phyloP scores from a whole-genome alignment of 306 rosid genomes.

The Citrullus amarus region DNA sequence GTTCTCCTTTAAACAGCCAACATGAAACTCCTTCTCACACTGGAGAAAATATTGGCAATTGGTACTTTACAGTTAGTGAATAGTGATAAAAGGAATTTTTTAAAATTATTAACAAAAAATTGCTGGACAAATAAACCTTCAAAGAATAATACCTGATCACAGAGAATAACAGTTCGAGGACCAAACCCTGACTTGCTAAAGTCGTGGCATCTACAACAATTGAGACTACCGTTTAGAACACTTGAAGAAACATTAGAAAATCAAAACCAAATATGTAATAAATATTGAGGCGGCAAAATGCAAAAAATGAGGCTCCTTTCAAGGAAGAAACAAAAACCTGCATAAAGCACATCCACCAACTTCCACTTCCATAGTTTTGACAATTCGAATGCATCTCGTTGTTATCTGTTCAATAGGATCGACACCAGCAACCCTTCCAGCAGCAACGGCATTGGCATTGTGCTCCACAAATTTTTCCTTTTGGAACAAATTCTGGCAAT shows the following conservation, averaged over 20 bases:
- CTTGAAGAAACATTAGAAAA: not conserved
- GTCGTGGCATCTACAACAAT: slow-evolving; percentile 36
- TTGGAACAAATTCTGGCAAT: slow-evolving; percentile 53
- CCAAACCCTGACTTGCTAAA: slow-evolving; percentile 47
- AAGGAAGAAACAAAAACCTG: slow-evolving; percentile 32
- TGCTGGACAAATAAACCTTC: not conserved
- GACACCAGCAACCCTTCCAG: slow-evolving; percentile 54
- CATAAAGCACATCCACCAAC: slow-evolving; percentile 65
- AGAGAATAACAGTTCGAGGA: slow-evolving; percentile 56
- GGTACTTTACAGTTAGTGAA: not conserved
- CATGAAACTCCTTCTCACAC: slow-evolving; percentile 82
- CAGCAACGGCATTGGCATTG: slow-evolving; percentile 62
- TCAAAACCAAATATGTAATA: not conserved
- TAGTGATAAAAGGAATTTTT: not conserved
- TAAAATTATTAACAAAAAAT: not conserved
- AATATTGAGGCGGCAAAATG: not conserved
- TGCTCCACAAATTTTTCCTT: slow-evolving; percentile 49
- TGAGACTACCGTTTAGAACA: not conserved
- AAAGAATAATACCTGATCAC: slow-evolving; percentile 60
- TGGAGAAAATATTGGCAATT: slow-evolving; percentile 14
- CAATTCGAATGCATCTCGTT: slow-evolving; percentile 72
- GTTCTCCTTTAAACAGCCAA: slow-evolving; percentile 67
- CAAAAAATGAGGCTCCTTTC: not conserved
- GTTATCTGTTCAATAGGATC: slow-evolving; percentile 64
- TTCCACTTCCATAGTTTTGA: slow-evolving; percentile 44